Evolutionary conservation across 805 yeast genomes (phyloP).

Genomic region (Myxozyma geophila): DNA sequence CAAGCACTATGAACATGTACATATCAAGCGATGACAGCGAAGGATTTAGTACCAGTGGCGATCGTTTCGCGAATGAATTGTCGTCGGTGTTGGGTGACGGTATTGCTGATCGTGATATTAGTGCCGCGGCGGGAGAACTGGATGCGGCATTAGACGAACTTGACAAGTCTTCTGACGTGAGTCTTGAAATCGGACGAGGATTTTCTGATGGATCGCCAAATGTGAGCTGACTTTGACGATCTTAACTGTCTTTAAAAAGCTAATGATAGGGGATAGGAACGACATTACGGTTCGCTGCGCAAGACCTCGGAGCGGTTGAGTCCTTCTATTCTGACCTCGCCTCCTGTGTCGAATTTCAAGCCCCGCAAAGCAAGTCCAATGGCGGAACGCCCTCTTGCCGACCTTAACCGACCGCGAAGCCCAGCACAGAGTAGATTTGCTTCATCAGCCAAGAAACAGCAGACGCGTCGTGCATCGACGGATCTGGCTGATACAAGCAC

Average conservation of each 20-base stretch:
- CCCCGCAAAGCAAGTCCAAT: slow-evolving; percentile 6
- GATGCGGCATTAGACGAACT: slow-evolving; percentile 20
- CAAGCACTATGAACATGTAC: neutral
- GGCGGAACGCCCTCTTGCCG: slow-evolving; percentile 20
- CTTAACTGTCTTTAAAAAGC: neutral
- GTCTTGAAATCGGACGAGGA: slow-evolving; percentile 10
- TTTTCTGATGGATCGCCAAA: neutral
- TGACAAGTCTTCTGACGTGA: slow-evolving; percentile 4
- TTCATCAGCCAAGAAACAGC: slow-evolving; percentile 1
- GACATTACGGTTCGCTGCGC: slow-evolving; percentile 4
- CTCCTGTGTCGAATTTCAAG: neutral
- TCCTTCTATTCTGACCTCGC: slow-evolving; percentile 3
- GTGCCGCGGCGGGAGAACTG: slow-evolving; percentile 14
- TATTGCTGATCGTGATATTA: slow-evolving; percentile 9
- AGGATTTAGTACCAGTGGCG: neutral
- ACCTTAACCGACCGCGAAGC: slow-evolving; percentile 18
- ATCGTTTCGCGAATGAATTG: neutral
- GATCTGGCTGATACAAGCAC: neutral
- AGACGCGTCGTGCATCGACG: slow-evolving; percentile 9
- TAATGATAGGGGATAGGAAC: neutral
- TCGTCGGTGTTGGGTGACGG: neutral
- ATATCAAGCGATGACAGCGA: neutral
- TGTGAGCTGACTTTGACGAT: neutral
- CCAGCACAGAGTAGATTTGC: slow-evolving; percentile 15
- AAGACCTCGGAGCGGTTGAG: slow-evolving; percentile 16